These are phyloP conservation scores for Debaryomyces subglobosus DNA, from an alignment of 1,139 yeast species.

Conservation along the genomic window DNA sequence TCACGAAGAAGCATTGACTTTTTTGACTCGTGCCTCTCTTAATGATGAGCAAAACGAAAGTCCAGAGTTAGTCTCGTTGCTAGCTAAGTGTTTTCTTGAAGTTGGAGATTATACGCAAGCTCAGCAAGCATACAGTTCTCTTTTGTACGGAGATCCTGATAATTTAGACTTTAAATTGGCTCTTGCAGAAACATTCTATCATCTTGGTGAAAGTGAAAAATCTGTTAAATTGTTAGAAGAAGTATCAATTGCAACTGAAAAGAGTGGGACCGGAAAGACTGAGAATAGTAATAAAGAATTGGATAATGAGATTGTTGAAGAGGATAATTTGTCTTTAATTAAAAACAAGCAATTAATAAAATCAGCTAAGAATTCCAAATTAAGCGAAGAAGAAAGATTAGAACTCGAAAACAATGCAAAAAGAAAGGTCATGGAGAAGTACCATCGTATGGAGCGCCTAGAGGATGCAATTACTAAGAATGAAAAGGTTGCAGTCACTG, in stretches of 20 bases:
- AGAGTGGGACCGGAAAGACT: conserved; percentile 17
- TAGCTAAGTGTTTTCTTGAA: conserved; percentile 81
- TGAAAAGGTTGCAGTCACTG: conserved; percentile 63
- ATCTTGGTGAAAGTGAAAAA: conserved; percentile 64
- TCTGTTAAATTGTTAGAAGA: conserved; percentile 63
- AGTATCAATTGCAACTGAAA: conserved; percentile 37
- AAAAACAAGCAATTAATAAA: conserved; percentile 25
- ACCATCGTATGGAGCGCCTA: conserved; percentile 60
- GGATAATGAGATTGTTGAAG: conserved; percentile 14
- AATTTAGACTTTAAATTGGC: conserved; percentile 76
- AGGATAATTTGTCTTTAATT: conserved; percentile 23
- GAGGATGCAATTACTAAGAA: conserved; percentile 56
- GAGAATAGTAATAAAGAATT: conserved; percentile 19
- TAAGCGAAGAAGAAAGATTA: conserved; percentile 58
- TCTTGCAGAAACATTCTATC: conserved; percentile 79
- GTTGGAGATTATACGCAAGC: conserved; percentile 73
- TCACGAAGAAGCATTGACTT: conserved; percentile 72
- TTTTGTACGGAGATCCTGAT: conserved; percentile 59
- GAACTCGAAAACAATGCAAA: conserved; percentile 63
- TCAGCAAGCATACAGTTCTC: conserved; percentile 59
- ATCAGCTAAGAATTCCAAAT: conserved; percentile 28
- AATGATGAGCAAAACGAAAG: conserved; percentile 48
- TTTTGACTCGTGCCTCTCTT: conserved; percentile 56
- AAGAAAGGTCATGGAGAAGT: conserved; percentile 65
- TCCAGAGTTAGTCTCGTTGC: conserved; percentile 56